Percentiles rank a stretch among this genome's conserved stretches.
phyloP scores from a whole-genome alignment of 495 filamentous ascomycete species.

The Penicillium canescens region DNA sequence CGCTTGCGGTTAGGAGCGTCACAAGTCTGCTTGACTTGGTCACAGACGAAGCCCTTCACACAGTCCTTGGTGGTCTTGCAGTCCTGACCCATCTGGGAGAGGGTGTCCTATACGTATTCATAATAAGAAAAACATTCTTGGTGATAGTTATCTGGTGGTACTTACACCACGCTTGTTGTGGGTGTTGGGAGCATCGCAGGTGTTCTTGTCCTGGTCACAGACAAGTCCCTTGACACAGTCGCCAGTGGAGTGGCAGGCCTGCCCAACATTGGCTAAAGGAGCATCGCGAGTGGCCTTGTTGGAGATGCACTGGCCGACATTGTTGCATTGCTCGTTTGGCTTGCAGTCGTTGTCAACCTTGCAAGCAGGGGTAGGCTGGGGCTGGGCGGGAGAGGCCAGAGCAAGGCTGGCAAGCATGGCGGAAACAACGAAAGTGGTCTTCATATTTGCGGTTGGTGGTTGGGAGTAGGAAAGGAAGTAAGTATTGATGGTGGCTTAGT shows the following conservation, averaged over 20 bases:
- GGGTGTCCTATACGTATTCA: neutral
- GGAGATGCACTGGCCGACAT: conserved; percentile 1
- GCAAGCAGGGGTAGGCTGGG: neutral
- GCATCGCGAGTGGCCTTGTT: conserved; percentile 3
- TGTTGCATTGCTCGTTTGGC: conserved; percentile 5
- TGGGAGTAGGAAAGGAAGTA: neutral
- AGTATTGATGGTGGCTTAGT: neutral
- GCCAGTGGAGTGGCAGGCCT: neutral
- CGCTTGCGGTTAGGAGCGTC: conserved; percentile 7
- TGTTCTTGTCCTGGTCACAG: conserved; percentile 6
- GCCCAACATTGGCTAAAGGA: conserved; percentile 2
- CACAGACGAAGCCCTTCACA: conserved; percentile 10
- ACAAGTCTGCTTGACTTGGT: conserved; percentile 8
- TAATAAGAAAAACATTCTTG: no score
- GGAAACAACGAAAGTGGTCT: conserved; percentile 4
- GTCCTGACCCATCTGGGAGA: conserved; percentile 1
- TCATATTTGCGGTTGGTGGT: conserved; percentile 2
- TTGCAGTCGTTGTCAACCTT: conserved; percentile 4
- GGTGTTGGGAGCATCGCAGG: conserved; percentile 1
- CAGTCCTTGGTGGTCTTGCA: conserved; percentile 6
- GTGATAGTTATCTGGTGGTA: neutral
- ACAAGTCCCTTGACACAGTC: conserved; percentile 1
- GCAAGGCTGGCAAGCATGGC: conserved; percentile 9
- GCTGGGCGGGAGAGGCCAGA: conserved; percentile 6
- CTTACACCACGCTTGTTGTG: conserved; percentile 10